Conservation (phyloP, 1,284 basidiomycete genomes). For the Abortiporus biennis region DNA sequence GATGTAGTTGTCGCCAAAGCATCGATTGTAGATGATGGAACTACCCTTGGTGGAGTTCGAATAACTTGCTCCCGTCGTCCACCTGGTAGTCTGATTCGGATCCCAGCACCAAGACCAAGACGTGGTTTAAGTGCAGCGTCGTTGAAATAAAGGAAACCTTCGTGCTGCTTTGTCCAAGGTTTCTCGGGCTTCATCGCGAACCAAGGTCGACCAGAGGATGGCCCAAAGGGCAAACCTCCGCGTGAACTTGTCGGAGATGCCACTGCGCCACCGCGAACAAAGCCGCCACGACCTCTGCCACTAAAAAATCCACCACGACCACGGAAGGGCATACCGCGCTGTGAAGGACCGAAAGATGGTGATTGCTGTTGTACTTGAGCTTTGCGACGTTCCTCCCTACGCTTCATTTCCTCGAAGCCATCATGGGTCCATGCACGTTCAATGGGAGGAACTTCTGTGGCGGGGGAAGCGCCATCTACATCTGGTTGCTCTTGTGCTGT, state of each 20-base stretch:
- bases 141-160: conserved; percentile 61
- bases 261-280: conserved; percentile 24
- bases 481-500: conserved; percentile 12
- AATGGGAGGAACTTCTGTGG: conserved; percentile 42
- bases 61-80: conserved; percentile 24
- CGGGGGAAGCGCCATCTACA: conserved; percentile 9
- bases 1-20: conserved; percentile 8
- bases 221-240: conserved; percentile 24
- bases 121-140: conserved; percentile 53
- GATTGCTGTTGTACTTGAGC: conserved; percentile 19
- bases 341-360: conserved; percentile 20
- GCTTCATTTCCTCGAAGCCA: conserved; percentile 79
- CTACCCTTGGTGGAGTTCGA: conserved; percentile 18
- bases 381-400: conserved; percentile 54
- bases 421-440: conserved; percentile 75
- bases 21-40: conserved; percentile 10
- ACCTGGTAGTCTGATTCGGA: conserved; percentile 60
- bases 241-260: conserved; percentile 20
- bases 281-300: conserved; percentile 38
- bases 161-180: conserved; percentile 75
- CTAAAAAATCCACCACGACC: conserved; percentile 33
- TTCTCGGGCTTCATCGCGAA: conserved; percentile 70
- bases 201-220: conserved; percentile 45
- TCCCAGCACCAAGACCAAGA: conserved; percentile 42
- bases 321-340: conserved; percentile 28